Conservation (phyloP, 768 basidiomycete species). For the Butyriboletus loyo region DNA sequence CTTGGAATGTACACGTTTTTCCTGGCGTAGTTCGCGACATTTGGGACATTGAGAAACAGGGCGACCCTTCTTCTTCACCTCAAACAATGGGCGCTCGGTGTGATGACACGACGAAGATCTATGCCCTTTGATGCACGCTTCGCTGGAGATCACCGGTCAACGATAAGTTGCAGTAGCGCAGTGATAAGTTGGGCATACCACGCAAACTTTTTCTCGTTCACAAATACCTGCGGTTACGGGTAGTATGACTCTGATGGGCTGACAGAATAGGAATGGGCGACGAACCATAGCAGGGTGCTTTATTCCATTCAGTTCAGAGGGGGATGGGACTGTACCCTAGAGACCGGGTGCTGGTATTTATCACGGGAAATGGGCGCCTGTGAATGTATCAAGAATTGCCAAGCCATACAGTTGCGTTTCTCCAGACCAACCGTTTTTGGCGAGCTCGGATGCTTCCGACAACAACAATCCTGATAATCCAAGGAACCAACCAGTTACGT, state of each 20-base stretch:
- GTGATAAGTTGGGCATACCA: conserved; percentile 47
- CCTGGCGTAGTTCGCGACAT: conserved; percentile 80
- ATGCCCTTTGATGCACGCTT: conserved; percentile 93
- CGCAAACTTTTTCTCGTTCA: conserved; percentile 71
- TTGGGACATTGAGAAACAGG: conserved; percentile 87
- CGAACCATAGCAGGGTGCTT: conserved; percentile 20
- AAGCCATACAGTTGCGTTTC: not conserved
- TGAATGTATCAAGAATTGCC: not conserved
- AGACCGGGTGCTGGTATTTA: not conserved
- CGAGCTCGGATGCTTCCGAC: not conserved
- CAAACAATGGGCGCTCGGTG: conserved; percentile 84
- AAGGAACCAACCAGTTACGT: too few species aligned
- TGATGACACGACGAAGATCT: conserved; percentile 87
- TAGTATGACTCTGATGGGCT: not conserved
- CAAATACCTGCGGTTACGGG: conserved; percentile 51
- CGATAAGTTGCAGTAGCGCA: not conserved
- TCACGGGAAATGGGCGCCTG: not conserved
- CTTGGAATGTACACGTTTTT: conserved; percentile 77
- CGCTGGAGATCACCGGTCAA: conserved; percentile 43
- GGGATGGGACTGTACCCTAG: not conserved
- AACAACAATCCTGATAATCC: too few species aligned
- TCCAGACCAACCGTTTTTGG: not conserved
- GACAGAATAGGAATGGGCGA: not conserved
- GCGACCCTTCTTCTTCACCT: conserved; percentile 91
- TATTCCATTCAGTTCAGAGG: conserved; percentile 13